These are phyloP conservation scores for Starmerella bombi DNA, from an alignment of 805 yeast genomes.

Conservation along the genomic window DNA sequence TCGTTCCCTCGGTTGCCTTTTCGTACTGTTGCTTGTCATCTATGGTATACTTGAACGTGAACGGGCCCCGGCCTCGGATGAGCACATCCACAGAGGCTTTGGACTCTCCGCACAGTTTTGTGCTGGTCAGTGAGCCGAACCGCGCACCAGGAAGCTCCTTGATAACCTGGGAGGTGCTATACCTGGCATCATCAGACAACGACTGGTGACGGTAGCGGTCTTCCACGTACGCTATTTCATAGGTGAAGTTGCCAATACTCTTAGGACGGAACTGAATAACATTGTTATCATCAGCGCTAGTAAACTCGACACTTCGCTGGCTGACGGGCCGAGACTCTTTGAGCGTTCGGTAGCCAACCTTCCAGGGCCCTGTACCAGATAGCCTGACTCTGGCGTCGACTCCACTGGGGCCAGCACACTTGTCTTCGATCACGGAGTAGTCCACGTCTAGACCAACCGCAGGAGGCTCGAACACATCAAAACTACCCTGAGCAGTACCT, in stretches of 20 bases:
- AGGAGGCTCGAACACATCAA: conserved; percentile 46
- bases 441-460: conserved; percentile 36
- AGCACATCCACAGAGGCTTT: conserved; percentile 36
- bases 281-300: conserved; percentile 20
- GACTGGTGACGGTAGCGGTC: conserved; percentile 30
- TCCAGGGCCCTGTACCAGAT: conserved; percentile 74
- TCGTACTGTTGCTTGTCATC: conserved; percentile 10
- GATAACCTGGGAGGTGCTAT: conserved; percentile 26
- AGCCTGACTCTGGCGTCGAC: conserved; percentile 55
- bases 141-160: conserved; percentile 32
- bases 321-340: conserved; percentile 26
- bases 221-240: conserved; percentile 56
- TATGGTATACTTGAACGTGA: conserved; percentile 53
- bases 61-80: conserved; percentile 73
- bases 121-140: conserved; percentile 19
- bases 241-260: conserved; percentile 66
- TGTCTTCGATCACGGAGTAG: conserved; percentile 53
- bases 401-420: conserved; percentile 89
- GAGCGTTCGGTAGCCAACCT: conserved; percentile 44
- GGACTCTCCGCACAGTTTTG: conserved; percentile 10
- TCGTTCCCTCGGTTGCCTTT: conserved; percentile 8
- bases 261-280: conserved; percentile 58
- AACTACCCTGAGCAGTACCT: conserved; percentile 45
- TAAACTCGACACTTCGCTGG: conserved; percentile 3
- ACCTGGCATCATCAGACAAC: conserved; percentile 15